Conservation (phyloP, 2,329 filamentous ascomycete genomes). For the Chaetomiaceae sp. region DNA sequence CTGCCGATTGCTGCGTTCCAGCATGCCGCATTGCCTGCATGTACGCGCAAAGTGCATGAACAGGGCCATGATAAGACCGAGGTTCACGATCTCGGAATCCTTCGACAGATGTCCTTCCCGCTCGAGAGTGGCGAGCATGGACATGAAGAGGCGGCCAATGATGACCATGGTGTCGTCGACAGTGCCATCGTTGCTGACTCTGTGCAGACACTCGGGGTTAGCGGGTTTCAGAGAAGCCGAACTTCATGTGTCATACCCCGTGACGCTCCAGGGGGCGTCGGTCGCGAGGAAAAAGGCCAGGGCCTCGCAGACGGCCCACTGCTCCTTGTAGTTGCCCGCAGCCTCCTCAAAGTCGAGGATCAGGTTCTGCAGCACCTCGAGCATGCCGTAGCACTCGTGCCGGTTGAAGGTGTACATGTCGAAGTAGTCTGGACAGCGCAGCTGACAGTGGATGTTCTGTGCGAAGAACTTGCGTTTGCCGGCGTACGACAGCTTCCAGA, state of each 20-base stretch:
- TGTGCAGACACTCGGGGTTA: constrained; percentile 10
- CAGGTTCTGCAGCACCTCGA: constrained; percentile 42
- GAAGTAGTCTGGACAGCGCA: constrained; percentile 29
- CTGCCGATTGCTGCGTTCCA: constrained; percentile 19
- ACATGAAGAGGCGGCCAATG: constrained; percentile 35
- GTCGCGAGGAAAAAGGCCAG: constrained; percentile 31
- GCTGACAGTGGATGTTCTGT: constrained; percentile 18
- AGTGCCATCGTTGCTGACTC: constrained; percentile 29
- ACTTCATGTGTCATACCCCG: too few relatives aligned
- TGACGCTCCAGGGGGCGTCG: constrained; percentile 7
- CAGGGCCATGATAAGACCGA: constrained; percentile 37
- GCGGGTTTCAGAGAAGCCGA: too few relatives aligned
- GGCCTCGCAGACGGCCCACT: constrained; percentile 39
- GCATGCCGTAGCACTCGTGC: constrained; percentile 35
- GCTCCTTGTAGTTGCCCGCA: constrained; percentile 30
- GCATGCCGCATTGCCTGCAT: constrained; percentile 15
- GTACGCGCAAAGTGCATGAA: constrained; percentile 28
- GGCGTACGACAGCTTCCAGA: constrained; percentile 32
- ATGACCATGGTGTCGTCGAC: constrained; percentile 23
- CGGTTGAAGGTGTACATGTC: constrained; percentile 42
- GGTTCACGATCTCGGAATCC: constrained; percentile 34
- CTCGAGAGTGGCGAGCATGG: constrained; percentile 37
- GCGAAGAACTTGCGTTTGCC: constrained; percentile 28
- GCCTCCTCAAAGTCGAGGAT: constrained; percentile 36
- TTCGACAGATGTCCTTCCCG: constrained; percentile 30